A percentile compares a stretch with the other conserved stretches of the same genome.
phyloP scores from a whole-genome alignment of 2,329 filamentous ascomycete genomes.

The Fusarium temperatum region DNA sequence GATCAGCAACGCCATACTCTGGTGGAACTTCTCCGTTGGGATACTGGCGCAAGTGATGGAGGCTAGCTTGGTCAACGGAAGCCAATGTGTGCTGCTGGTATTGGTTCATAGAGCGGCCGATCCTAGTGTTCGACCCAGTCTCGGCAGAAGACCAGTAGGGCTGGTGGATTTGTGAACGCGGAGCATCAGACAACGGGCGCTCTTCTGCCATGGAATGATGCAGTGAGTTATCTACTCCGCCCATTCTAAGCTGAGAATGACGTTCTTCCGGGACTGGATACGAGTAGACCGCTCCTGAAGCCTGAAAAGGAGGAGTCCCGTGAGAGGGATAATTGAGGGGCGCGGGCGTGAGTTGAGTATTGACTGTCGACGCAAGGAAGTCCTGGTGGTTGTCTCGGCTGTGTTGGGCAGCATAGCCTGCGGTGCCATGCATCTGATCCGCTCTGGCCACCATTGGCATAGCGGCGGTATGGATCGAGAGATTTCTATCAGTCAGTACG shows the following conservation, averaged over 20 bases:
- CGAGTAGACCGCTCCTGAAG: background rate
- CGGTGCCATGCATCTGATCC: background rate
- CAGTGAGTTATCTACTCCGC: background rate
- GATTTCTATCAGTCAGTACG: conserved; percentile 14
- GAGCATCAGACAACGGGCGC: background rate
- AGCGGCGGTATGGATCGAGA: background rate
- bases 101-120: conserved; percentile 18
- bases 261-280: background rate
- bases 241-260: background rate
- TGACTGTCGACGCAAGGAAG: background rate
- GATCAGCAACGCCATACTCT: background rate
- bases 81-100: conserved; percentile 13
- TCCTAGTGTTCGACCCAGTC: conserved; percentile 10
- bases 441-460: background rate
- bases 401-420: background rate
- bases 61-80: background rate
- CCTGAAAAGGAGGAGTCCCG: background rate
- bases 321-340: background rate
- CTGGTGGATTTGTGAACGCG: conserved; percentile 10
- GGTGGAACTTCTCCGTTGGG: conserved; percentile 5
- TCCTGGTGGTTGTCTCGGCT: background rate
- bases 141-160: conserved; percentile 20
- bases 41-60: background rate
- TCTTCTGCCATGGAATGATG: background rate
- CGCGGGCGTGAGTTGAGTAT: background rate